Percentiles rank a stretch among this genome's conserved stretches.
phyloP scores from a whole-genome alignment of 2,329 filamentous ascomycete genomes.

The Westerdykella ornata region DNA sequence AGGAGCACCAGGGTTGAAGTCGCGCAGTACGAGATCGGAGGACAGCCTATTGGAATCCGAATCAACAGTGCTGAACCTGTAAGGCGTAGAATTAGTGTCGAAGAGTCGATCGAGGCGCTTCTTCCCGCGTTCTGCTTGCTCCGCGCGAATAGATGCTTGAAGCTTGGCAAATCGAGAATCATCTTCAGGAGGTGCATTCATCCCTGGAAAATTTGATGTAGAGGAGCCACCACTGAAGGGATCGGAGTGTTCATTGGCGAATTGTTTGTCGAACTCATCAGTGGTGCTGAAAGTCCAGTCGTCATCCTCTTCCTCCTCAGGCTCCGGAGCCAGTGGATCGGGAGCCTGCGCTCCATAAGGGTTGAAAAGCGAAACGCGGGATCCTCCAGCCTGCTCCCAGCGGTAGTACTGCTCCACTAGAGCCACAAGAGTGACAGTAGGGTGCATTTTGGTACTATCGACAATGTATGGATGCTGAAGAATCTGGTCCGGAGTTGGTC shows the following conservation, averaged over 20 bases:
- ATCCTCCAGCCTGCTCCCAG: constrained; percentile 70
- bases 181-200: constrained; percentile 32
- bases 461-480: constrained; percentile 63
- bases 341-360: constrained; percentile 53
- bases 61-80: constrained; percentile 51
- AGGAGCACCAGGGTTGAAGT: constrained; percentile 37
- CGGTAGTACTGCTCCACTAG: constrained; percentile 66
- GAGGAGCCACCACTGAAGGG: constrained; percentile 36
- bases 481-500: constrained; percentile 63
- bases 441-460: constrained; percentile 57
- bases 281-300: constrained; percentile 63
- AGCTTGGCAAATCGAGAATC: constrained; percentile 32
- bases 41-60: constrained; percentile 42
- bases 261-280: constrained; percentile 52
- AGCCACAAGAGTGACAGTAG: constrained; percentile 56
- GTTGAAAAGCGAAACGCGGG: constrained; percentile 58
- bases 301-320: constrained; percentile 43
- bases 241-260: constrained; percentile 42
- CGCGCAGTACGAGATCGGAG: constrained; percentile 52
- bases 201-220: constrained; percentile 26
- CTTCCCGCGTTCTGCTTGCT: constrained; percentile 52
- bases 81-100: constrained; percentile 50
- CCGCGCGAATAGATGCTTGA: constrained; percentile 50
- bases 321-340: constrained; percentile 41
- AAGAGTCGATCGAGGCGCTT: constrained; percentile 53